Evolutionary conservation across 139 green algal genomes (phyloP).

Genomic region (Gonium pectorale): DNA sequence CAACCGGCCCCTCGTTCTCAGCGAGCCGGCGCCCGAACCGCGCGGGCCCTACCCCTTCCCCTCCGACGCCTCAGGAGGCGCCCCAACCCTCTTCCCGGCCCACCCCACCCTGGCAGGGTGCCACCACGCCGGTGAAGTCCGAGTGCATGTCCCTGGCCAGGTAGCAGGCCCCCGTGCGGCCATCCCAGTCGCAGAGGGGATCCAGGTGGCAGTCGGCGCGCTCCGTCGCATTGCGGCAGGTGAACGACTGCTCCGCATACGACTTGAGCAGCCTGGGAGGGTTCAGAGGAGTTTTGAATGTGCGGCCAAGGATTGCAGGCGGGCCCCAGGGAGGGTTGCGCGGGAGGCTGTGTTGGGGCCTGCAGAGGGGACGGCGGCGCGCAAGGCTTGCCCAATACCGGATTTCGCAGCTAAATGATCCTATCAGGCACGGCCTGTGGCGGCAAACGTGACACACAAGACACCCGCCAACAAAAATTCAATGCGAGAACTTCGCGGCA

Average conservation of each 20-base stretch:
- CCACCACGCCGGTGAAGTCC: background rate
- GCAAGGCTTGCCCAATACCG: background rate
- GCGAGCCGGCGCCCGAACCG: too few species aligned
- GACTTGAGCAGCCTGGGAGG: background rate
- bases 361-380: background rate
- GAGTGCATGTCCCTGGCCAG: constrained; percentile 7
- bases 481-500: too few species aligned
- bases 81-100: background rate
- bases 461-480: too few species aligned
- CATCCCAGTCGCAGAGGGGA: constrained; percentile 19
- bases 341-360: background rate
- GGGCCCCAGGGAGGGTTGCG: background rate
- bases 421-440: too few species aligned
- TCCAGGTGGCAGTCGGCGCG: constrained; percentile 23
- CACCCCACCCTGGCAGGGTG: background rate
- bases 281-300: background rate
- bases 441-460: too few species aligned
- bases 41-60: too few species aligned
- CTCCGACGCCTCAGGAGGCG: too few species aligned
- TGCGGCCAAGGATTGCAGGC: background rate
- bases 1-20: too few species aligned
- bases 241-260: background rate
- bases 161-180: background rate
- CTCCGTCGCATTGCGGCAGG: background rate
- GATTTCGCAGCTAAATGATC: background rate